phyloP scores from a whole-genome alignment of 2,329 filamentous ascomycete genomes.

The Venturia carpophila region DNA sequence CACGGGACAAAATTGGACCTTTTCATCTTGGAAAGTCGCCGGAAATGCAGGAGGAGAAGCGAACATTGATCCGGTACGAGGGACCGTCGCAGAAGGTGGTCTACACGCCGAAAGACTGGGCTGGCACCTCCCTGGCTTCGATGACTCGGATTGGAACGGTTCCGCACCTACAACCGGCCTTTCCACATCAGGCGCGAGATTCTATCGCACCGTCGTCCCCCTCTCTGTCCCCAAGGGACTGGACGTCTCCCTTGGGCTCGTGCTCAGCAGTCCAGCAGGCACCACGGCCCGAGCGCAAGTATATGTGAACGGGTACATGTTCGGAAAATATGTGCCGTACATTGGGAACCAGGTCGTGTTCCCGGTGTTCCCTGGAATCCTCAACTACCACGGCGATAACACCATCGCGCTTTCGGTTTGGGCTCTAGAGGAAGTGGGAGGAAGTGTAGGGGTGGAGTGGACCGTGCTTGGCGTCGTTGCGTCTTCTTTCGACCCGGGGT shows the following conservation, averaged over 20 bases:
- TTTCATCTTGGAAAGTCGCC: conserved; percentile 56
- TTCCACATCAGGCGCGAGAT: conserved; percentile 44
- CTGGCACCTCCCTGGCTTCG: conserved; percentile 51
- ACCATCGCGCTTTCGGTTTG: conserved; percentile 52
- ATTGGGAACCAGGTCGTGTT: conserved; percentile 56
- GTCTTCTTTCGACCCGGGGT: not conserved
- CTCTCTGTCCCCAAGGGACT: conserved; percentile 45
- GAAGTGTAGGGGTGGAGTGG: not conserved
- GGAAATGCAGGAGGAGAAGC: conserved; percentile 60
- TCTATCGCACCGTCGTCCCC: conserved; percentile 48
- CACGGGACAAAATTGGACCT: conserved; percentile 33
- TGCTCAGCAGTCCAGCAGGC: conserved; percentile 40
- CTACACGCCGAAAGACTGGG: conserved; percentile 56
- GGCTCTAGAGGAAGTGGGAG: conserved; percentile 43
- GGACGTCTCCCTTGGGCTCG: conserved; percentile 51
- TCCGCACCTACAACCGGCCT: conserved; percentile 34
- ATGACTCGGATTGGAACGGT: conserved; percentile 39
- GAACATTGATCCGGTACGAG: conserved; percentile 54
- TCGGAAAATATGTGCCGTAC: conserved; percentile 51
- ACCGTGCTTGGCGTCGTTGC: not conserved
- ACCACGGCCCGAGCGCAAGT: conserved; percentile 46
- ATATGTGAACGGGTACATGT: conserved; percentile 55
- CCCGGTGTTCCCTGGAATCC: conserved; percentile 51
- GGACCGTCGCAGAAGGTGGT: conserved; percentile 61
- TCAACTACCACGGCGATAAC: conserved; percentile 52